Evolutionary conservation across 768 basidiomycete genomes (phyloP).

Genomic region (Gloeostereum incarnatum): DNA sequence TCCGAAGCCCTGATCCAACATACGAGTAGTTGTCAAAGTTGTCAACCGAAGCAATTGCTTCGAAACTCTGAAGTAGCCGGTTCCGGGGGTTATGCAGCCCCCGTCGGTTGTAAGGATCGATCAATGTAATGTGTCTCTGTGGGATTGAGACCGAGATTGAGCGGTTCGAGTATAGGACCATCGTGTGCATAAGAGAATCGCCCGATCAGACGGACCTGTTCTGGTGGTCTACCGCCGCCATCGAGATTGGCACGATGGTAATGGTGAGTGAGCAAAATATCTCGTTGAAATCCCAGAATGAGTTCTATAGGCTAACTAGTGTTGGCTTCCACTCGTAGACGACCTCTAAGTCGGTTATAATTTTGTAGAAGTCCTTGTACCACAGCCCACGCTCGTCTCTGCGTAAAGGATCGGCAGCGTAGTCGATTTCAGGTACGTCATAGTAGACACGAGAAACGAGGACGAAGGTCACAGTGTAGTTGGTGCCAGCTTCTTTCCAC

Average conservation of each 20-base stretch:
- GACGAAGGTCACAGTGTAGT: slow-evolving; percentile 90
- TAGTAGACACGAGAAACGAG: slow-evolving; percentile 91
- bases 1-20: slow-evolving; percentile 90
- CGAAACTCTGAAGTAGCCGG: slow-evolving; percentile 87
- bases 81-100: slow-evolving; percentile 87
- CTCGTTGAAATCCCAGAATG: slow-evolving; percentile 84
- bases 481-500: slow-evolving; percentile 79
- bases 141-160: slow-evolving; percentile 87
- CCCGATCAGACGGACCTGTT: slow-evolving; percentile 66
- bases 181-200: slow-evolving; percentile 82
- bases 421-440: slow-evolving; percentile 68
- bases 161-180: slow-evolving; percentile 86
- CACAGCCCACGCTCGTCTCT: slow-evolving; percentile 65
- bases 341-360: slow-evolving; percentile 88
- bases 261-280: slow-evolving; percentile 85
- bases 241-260: slow-evolving; percentile 63
- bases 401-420: slow-evolving; percentile 75
- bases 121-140: slow-evolving; percentile 94
- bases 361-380: slow-evolving; percentile 96
- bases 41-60: slow-evolving; percentile 86
- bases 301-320: slow-evolving; percentile 77
- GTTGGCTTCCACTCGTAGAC: slow-evolving; percentile 83
- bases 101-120: slow-evolving; percentile 85
- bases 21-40: slow-evolving; percentile 84
- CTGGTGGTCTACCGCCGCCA: slow-evolving; percentile 28